Evolutionary conservation across 73 alveolate genomes (phyloP), one percentile per base, ranked within the genome.

Genomic region (Paramecium caudatum): DNA sequence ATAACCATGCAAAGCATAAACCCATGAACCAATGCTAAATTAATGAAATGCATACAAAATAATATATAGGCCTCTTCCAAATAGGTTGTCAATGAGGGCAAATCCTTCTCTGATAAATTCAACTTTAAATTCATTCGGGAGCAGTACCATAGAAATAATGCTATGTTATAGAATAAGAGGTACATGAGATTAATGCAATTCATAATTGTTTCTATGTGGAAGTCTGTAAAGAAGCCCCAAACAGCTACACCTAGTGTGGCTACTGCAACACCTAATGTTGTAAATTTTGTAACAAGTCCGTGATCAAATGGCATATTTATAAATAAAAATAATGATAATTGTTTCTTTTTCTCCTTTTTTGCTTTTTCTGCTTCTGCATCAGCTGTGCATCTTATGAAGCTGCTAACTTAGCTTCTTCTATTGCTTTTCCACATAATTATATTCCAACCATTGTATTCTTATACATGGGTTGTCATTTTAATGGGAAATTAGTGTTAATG

Each of bases 401-500:
- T 3, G 80, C 80, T 23, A 3, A 48, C 13, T 48, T 48, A 48
- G 70, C 70, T 48, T 48, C 70, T 16, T 48, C 70, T 10, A 48
- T 48, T 48, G 70, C 70, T 16, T 48, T 48, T 5, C 70, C 70
- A 16, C 70, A 48, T 48, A 48, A 48, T 48, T 48, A 48, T 3
- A 55, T 55, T n/a, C 50, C 50, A 41, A 41, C 12, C 61, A 70
- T 70, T 2, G 88, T 70, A 36, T 34, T 36, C 32, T 70, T 62
- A 23, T n/a, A n/a, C n/a, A n/a, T n/a, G n/a, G n/a, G n/a, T n/a
- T n/a, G n/a, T n/a, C n/a, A n/a, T n/a, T n/a, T n/a, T 30, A 25
- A 63, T 63, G 82, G 82, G 82, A 30, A 30, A 63, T 30, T 17
- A 15, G 30, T 63, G 82, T 25, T 63, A 25, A 63, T 63, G 82